Conservation (phyloP, 805 yeast genomes). For the Suhomyces kilbournensis region DNA sequence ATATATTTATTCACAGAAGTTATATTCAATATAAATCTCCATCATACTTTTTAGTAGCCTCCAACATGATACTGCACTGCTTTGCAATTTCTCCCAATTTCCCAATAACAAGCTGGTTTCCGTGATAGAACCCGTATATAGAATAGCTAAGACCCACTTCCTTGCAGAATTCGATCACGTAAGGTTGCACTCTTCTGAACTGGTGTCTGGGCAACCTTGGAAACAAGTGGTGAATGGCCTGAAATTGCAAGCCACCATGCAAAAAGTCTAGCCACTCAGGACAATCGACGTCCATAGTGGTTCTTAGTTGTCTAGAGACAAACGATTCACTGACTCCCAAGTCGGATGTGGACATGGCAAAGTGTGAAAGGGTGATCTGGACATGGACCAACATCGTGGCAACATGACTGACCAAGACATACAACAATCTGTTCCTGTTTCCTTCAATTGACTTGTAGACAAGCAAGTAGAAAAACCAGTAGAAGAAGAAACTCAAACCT, state of each 20-base stretch:
- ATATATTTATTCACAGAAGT: not conserved
- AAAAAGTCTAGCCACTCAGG: slow-evolving; percentile 89
- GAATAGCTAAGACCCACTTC: slow-evolving; percentile 76
- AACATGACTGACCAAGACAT: slow-evolving; percentile 69
- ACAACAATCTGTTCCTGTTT: slow-evolving; percentile 52
- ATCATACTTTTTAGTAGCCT: slow-evolving; percentile 64
- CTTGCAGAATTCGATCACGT: slow-evolving; percentile 70
- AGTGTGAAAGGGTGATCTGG: slow-evolving; percentile 84
- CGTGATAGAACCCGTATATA: slow-evolving; percentile 79
- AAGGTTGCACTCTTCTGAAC: slow-evolving; percentile 69
- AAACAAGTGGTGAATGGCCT: slow-evolving; percentile 84
- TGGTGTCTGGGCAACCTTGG: slow-evolving; percentile 90
- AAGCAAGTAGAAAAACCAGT: slow-evolving; percentile 76
- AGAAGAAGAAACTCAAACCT: slow-evolving; percentile 68
- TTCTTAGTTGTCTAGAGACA: slow-evolving; percentile 74
- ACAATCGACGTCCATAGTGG: slow-evolving; percentile 94
- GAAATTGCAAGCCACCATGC: slow-evolving; percentile 92
- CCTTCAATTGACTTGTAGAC: slow-evolving; percentile 52
- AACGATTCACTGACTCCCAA: slow-evolving; percentile 78
- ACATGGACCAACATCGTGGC: slow-evolving; percentile 92
- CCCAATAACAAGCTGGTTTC: slow-evolving; percentile 67
- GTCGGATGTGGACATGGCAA: slow-evolving; percentile 91
- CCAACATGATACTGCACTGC: slow-evolving; percentile 73
- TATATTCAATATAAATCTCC: slow-evolving; percentile 40
- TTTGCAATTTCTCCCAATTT: slow-evolving; percentile 72